These are phyloP conservation scores for Populus hybrid DNA, from an alignment of 441 rosid species.

Conservation along the genomic window DNA sequence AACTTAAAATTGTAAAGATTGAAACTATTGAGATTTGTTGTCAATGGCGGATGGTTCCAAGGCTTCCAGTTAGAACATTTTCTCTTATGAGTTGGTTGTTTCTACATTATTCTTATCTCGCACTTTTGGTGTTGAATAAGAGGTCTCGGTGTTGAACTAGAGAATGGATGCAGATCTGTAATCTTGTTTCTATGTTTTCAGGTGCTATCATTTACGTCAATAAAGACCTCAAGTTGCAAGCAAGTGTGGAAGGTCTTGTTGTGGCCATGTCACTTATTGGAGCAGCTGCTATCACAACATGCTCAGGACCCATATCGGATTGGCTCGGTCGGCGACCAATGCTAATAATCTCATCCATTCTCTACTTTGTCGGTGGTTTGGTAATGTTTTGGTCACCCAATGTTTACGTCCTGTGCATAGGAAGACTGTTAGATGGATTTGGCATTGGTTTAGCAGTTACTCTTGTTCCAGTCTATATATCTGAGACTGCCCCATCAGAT, in stretches of 20 bases:
- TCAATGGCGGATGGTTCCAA: not conserved
- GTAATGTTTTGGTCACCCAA: slow-evolving; percentile 90
- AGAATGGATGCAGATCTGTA: slow-evolving; percentile 2
- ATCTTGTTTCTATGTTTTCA: slow-evolving; percentile 27
- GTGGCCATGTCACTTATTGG: slow-evolving; percentile 93
- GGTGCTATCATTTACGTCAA: slow-evolving; percentile 65
- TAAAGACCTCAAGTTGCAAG: slow-evolving; percentile 55
- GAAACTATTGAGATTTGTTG: not conserved
- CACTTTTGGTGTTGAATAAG: not conserved
- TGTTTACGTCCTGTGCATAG: slow-evolving; percentile 63
- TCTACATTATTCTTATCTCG: not conserved
- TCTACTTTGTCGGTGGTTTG: slow-evolving; percentile 66
- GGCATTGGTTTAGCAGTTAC: slow-evolving; percentile 84
- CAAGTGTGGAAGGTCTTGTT: slow-evolving; percentile 66
- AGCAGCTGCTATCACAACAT: slow-evolving; percentile 77
- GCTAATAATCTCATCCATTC: slow-evolving; percentile 68
- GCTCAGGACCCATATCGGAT: slow-evolving; percentile 77
- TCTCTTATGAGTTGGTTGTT: not conserved
- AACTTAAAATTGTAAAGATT: not conserved
- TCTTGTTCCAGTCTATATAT: slow-evolving; percentile 74
- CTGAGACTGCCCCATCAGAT: slow-evolving; percentile 92
- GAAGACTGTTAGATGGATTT: slow-evolving; percentile 78
- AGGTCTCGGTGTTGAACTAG: not conserved
- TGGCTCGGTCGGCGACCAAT: slow-evolving; percentile 70
- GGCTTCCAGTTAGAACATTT: not conserved